phyloP scores from a whole-genome alignment of 345 rosid genomes.

The Syzygium jambos region DNA sequence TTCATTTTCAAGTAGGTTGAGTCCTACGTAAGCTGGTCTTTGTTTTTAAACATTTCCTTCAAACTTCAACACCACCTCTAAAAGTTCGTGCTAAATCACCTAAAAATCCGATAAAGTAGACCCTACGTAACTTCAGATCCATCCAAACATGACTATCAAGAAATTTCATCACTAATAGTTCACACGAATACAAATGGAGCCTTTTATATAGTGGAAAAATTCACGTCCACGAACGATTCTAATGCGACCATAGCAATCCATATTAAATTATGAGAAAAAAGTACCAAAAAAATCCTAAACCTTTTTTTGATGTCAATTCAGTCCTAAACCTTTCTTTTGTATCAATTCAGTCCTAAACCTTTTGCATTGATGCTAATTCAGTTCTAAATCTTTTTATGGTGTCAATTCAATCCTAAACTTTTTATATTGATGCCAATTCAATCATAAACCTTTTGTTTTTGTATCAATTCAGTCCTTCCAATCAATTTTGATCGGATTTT shows the following conservation, averaged over 20 bases:
- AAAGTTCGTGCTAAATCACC: not conserved
- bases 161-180: not conserved
- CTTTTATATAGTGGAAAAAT: not conserved
- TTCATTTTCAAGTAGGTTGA: not conserved
- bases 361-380: too few species aligned
- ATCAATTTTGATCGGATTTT: too few species aligned
- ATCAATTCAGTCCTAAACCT: too few species aligned
- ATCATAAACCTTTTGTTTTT: too few species aligned
- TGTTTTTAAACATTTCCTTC: not conserved
- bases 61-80: not conserved
- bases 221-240: not conserved
- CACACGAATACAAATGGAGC: not conserved
- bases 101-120: not conserved
- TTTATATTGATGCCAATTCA: too few species aligned
- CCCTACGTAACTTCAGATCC: not conserved
- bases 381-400: too few species aligned
- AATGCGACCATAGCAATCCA: accelerated
- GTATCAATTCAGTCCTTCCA: too few species aligned
- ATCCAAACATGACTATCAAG: not conserved
- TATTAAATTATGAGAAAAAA: not conserved
- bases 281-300: too few species aligned
- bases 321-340: too few species aligned
- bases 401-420: too few species aligned
- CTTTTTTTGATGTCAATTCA: too few species aligned
- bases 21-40: not conserved